Conservation (phyloP, 345 rosid species). For the Sonneratia alba region DNA sequence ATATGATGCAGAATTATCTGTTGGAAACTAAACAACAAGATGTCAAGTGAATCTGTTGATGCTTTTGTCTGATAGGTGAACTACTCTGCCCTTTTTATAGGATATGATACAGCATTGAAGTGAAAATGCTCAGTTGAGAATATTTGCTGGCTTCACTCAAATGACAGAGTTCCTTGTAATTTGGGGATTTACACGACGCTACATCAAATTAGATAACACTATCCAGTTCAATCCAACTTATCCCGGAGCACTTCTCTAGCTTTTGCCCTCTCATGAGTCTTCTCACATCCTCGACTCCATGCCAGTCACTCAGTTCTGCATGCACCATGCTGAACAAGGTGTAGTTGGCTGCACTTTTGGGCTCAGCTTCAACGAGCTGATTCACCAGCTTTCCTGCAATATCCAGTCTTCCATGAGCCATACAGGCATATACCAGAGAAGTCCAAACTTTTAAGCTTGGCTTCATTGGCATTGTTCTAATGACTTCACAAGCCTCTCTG, state of each 20-base stretch:
- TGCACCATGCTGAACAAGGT: constrained; percentile 33
- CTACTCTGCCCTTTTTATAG: too few relatives aligned
- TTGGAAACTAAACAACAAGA: not conserved
- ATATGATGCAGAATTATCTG: not conserved
- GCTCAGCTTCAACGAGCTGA: constrained; percentile 31
- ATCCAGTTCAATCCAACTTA: constrained; percentile 28
- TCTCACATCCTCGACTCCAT: constrained; percentile 41
- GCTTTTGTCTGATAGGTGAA: not conserved
- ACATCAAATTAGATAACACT: not conserved
- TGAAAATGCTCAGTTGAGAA: too few relatives aligned
- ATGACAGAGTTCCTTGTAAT: not conserved
- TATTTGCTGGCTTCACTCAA: too few relatives aligned
- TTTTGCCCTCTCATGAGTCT: constrained; percentile 29
- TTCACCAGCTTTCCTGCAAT: constrained; percentile 26
- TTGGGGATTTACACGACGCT: not conserved
- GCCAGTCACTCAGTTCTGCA: constrained; percentile 34
- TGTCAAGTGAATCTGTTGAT: not conserved
- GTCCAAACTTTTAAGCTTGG: constrained; percentile 39
- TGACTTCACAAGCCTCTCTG: constrained; percentile 28
- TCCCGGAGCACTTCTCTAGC: constrained; percentile 31
- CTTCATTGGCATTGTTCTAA: constrained; percentile 39
- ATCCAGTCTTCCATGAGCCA: constrained; percentile 34
- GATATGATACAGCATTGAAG: too few relatives aligned
- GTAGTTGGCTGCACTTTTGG: constrained; percentile 41
- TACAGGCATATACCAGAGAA: constrained; percentile 45